phyloP scores from a whole-genome alignment of 345 rosid genomes.

The sweet orange (Citrus sinensis) region DVS_A1.0 CM039162.1:28129001-28129500 shows the following conservation, averaged over 20 bases:
- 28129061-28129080: background rate
- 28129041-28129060: background rate
- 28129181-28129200: background rate
- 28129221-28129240: background rate
- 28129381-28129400: background rate
- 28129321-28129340: background rate
- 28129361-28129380: background rate
- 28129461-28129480: background rate
- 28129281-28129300: background rate
- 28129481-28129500: too few relatives aligned
- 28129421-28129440: too few relatives aligned
- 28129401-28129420: too few relatives aligned
- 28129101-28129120: background rate
- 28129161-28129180: background rate
- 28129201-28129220: background rate
- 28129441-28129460: too few relatives aligned
- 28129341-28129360: background rate
- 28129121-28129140: background rate
- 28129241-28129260: background rate
- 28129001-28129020: background rate
- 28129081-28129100: background rate
- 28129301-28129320: too few relatives aligned
- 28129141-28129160: background rate
- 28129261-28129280: background rate
- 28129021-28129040: background rate